These are phyloP conservation scores for Talaromyces islandicus DNA, from an alignment of 2,329 filamentous ascomycete species.

Conservation along the genomic window DNA sequence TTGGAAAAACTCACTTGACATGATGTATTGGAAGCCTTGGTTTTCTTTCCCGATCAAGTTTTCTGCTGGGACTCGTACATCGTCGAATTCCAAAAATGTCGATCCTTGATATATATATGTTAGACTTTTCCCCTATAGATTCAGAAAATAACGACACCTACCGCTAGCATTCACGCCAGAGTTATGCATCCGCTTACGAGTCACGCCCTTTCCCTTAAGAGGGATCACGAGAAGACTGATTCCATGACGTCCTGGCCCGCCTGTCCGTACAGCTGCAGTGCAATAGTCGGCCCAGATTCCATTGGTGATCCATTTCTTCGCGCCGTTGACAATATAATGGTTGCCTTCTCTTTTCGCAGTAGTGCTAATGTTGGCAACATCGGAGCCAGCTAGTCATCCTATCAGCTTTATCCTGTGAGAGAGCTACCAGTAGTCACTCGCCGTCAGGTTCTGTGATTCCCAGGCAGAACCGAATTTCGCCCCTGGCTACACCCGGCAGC, in stretches of 20 bases:
- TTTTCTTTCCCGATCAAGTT: slow-evolving; percentile 67
- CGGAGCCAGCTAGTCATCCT: slow-evolving; percentile 46
- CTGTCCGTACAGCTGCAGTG: slow-evolving; percentile 58
- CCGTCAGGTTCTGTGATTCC: slow-evolving; percentile 60
- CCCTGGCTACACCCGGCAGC: slow-evolving; percentile 54
- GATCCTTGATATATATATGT: slow-evolving; percentile 28
- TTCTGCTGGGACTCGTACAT: slow-evolving; percentile 63
- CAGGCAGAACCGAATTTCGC: slow-evolving; percentile 57
- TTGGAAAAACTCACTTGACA: slow-evolving; percentile 49
- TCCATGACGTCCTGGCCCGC: slow-evolving; percentile 47
- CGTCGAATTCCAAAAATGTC: slow-evolving; percentile 64
- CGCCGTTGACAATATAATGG: slow-evolving; percentile 58
- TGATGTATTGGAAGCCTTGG: slow-evolving; percentile 64
- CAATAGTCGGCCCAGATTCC: slow-evolving; percentile 56
- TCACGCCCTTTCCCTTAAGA: slow-evolving; percentile 45
- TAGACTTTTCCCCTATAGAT: neutral
- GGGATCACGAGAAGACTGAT: slow-evolving; percentile 56
- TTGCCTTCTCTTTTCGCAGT: slow-evolving; percentile 49
- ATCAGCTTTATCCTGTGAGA: neutral
- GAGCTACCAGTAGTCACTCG: slow-evolving; percentile 18
- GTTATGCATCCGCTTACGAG: slow-evolving; percentile 48
- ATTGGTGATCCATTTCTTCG: slow-evolving; percentile 65
- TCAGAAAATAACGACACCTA: slow-evolving; percentile 16
- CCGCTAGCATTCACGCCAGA: slow-evolving; percentile 62
- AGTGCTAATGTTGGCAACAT: slow-evolving; percentile 59